A percentile compares a stretch with the other conserved stretches of the same genome.
These are phyloP conservation scores for Nothophaeocryptopus gaeumannii DNA, from an alignment of 2,329 filamentous ascomycete species.

Conservation along the genomic window DNA sequence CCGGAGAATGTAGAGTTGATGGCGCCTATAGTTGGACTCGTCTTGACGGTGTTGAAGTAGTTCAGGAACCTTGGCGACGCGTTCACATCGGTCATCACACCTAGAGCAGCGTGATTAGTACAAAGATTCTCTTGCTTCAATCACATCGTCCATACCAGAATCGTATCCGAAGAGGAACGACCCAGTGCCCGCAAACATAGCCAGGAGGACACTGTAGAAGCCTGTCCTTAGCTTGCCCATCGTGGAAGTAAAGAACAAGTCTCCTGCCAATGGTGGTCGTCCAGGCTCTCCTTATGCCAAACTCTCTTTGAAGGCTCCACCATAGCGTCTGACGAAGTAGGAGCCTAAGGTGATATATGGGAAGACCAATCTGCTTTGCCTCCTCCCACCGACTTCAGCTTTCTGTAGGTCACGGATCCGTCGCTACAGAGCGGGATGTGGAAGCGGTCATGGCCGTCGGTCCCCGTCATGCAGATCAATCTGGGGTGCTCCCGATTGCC, in stretches of 20 bases:
- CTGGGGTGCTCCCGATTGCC: slow-evolving; percentile 10
- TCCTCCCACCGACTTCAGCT: slow-evolving; percentile 7
- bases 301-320: slow-evolving; percentile 1
- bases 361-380: neutral
- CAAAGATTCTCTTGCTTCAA: neutral
- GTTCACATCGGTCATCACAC: slow-evolving; percentile 52
- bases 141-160: neutral
- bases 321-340: neutral
- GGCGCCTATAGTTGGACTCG: slow-evolving; percentile 56
- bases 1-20: slow-evolving; percentile 63
- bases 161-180: slow-evolving; percentile 49
- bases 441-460: neutral
- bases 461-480: slow-evolving; percentile 4
- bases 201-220: slow-evolving; percentile 30
- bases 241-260: too few species aligned
- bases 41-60: slow-evolving; percentile 54
- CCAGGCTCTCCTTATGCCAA: neutral
- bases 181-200: slow-evolving; percentile 31
- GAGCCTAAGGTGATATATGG: slow-evolving; percentile 1
- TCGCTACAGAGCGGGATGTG: slow-evolving; percentile 8
- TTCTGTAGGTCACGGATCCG: slow-evolving; percentile 3
- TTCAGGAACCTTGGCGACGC: slow-evolving; percentile 55
- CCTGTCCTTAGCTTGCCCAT: slow-evolving; percentile 21
- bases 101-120: slow-evolving; percentile 31
- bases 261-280: neutral